Conservation (phyloP, 2,329 filamentous ascomycete genomes). For the Cladosporium sp. region DNA sequence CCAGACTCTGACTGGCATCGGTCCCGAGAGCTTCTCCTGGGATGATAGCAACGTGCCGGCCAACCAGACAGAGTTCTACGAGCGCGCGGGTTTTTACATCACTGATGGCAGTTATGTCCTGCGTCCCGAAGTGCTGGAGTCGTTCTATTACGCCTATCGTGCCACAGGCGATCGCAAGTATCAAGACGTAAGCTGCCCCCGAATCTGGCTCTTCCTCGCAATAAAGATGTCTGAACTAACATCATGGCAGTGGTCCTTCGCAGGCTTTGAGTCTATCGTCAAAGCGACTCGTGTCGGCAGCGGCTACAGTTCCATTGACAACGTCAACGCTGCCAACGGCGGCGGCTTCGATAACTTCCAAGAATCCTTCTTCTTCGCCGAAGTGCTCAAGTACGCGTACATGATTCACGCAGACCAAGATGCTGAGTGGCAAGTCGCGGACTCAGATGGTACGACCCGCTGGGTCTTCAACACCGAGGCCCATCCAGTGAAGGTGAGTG, state of each 20-base stretch:
- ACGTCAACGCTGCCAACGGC: conserved; percentile 63
- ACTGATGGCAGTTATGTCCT: conserved; percentile 59
- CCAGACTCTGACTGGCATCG: conserved; percentile 66
- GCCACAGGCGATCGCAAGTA: conserved; percentile 71
- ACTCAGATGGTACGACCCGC: conserved; percentile 38
- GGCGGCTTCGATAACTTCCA: conserved; percentile 65
- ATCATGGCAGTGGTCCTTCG: conserved; percentile 62
- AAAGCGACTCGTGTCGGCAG: conserved; percentile 58
- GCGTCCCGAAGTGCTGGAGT: conserved; percentile 78
- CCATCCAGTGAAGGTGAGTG: conserved; percentile 52
- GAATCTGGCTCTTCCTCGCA: background rate
- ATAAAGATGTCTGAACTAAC: background rate
- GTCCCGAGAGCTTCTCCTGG: conserved; percentile 58
- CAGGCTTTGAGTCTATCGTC: conserved; percentile 67
- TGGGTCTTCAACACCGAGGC: conserved; percentile 65
- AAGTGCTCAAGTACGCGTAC: conserved; percentile 72
- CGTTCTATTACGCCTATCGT: conserved; percentile 81
- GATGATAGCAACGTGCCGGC: conserved; percentile 23
- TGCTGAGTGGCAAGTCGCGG: conserved; percentile 12
- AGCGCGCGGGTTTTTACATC: conserved; percentile 68
- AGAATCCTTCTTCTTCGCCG: conserved; percentile 85
- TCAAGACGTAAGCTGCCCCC: conserved; percentile 51
- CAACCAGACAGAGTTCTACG: conserved; percentile 56
- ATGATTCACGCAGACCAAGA: conserved; percentile 13
- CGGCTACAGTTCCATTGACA: conserved; percentile 61